phyloP scores from a whole-genome alignment of 495 filamentous ascomycete genomes.

The Aspergillus avenaceus region DNA sequence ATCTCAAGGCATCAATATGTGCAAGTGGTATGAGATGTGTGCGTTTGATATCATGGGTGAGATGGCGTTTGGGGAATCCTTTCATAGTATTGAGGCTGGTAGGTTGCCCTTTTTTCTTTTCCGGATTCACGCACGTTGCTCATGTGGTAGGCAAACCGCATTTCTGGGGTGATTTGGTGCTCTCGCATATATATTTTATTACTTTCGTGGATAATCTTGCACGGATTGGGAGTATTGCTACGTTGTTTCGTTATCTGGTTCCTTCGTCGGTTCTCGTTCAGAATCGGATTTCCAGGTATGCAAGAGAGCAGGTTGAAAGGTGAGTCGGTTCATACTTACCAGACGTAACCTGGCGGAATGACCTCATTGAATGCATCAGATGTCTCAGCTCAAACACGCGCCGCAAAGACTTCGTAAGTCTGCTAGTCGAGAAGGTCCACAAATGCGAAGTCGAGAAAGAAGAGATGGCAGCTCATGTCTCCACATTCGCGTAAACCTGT shows the following conservation, averaged over 20 bases:
- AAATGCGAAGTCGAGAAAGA: conserved; percentile 17
- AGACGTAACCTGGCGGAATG: conserved; percentile 14
- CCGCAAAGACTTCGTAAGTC: conserved; percentile 20
- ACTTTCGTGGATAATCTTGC: conserved; percentile 16
- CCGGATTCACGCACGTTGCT: too few relatives aligned
- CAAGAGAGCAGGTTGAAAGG: conserved; percentile 6
- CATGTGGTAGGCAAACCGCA: conserved; percentile 29
- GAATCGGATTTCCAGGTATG: conserved; percentile 6
- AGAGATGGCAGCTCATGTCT: conserved; percentile 28
- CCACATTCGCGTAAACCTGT: conserved; percentile 19
- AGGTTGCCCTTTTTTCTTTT: not conserved
- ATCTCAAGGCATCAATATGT: conserved; percentile 19
- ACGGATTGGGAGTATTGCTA: not conserved
- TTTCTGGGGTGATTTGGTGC: conserved; percentile 26
- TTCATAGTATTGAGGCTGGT: conserved; percentile 40
- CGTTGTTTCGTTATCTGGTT: not conserved
- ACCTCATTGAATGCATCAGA: conserved; percentile 21
- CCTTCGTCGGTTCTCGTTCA: not conserved
- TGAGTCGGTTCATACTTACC: not conserved
- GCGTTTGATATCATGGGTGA: conserved; percentile 54
- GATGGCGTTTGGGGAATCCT: conserved; percentile 49
- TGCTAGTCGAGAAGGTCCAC: conserved; percentile 15
- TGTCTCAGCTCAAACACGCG: not conserved
- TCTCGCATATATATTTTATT: conserved; percentile 12
- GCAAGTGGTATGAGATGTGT: conserved; percentile 47